These are phyloP conservation scores for Suhomyces vadensis DNA, from an alignment of 805 yeast genomes.

Conservation along the genomic window DNA sequence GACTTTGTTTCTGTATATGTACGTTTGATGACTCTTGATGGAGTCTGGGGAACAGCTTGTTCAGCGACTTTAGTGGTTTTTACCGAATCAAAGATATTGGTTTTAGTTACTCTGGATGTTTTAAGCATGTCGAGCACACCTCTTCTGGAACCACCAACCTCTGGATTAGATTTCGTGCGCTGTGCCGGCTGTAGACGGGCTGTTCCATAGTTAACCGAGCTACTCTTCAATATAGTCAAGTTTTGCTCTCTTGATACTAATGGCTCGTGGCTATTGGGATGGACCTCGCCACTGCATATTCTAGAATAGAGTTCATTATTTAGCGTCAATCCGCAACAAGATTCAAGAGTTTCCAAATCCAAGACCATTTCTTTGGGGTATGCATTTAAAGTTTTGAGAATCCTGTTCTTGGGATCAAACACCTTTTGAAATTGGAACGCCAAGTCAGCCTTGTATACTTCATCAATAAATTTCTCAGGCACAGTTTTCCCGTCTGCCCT, in stretches of 20 bases:
- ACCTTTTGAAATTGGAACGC: conserved; percentile 89
- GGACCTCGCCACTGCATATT: conserved; percentile 64
- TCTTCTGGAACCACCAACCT: neutral
- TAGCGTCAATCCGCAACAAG: conserved; percentile 48
- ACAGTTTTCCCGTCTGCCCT: conserved; percentile 61
- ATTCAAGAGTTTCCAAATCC: conserved; percentile 42
- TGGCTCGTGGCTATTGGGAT: conserved; percentile 58
- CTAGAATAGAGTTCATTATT: conserved; percentile 49
- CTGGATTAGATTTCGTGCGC: conserved; percentile 3
- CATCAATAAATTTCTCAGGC: conserved; percentile 59
- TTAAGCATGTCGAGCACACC: conserved; percentile 6
- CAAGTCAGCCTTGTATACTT: conserved; percentile 63
- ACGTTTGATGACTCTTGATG: conserved; percentile 1
- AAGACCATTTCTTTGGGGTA: conserved; percentile 46
- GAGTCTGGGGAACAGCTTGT: neutral
- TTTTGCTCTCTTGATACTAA: conserved; percentile 50
- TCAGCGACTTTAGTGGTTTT: conserved; percentile 1
- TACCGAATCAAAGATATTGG: no score
- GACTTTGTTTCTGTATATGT: neutral
- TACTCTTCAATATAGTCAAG: conserved; percentile 19
- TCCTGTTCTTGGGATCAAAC: conserved; percentile 58
- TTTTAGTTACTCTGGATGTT: conserved; percentile 1
- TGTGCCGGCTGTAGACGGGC: neutral
- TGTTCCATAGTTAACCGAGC: conserved; percentile 8
- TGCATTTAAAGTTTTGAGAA: conserved; percentile 59